Percentiles rank a stretch among this genome's conserved stretches.
Conservation (phyloP, 352 stramenopile species). For the Phytophthora constricta region DNA sequence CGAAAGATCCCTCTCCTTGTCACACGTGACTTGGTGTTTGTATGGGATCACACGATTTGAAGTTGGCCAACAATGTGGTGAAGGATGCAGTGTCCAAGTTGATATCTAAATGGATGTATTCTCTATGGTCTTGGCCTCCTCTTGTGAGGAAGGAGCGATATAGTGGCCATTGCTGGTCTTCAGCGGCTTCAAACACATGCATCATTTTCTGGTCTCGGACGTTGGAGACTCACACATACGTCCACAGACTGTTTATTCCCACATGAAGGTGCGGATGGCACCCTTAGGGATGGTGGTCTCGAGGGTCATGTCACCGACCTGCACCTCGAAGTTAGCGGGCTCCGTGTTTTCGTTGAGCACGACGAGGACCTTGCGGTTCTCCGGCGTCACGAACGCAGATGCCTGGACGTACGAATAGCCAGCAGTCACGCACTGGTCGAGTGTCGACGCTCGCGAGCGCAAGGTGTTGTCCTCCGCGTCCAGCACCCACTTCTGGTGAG, state of each 20-base stretch:
- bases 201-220: not conserved
- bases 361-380: slow-evolving; percentile 65
- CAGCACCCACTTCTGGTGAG: slow-evolving; percentile 58
- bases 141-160: too few relatives aligned
- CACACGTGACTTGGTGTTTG: too few relatives aligned
- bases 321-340: slow-evolving; percentile 56
- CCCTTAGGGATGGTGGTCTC: slow-evolving; percentile 51
- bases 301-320: slow-evolving; percentile 38
- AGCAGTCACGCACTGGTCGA: slow-evolving; percentile 64
- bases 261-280: slow-evolving; percentile 67
- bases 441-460: slow-evolving; percentile 28
- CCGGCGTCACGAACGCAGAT: slow-evolving; percentile 59
- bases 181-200: not conserved
- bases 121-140: not conserved
- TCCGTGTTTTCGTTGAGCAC: slow-evolving; percentile 79
- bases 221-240: not conserved
- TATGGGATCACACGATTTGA: slow-evolving; percentile 4
- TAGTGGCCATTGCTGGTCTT: too few relatives aligned
- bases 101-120: not conserved
- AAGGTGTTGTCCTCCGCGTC: slow-evolving; percentile 35
- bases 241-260: slow-evolving; percentile 35
- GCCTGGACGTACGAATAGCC: slow-evolving; percentile 69
- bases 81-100: too few relatives aligned
- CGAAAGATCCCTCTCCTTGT: slow-evolving; percentile 12
- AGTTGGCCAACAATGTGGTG: not conserved